Percentiles rank a stretch among this genome's conserved stretches.
Conservation (phyloP, 202 grass and related monocot species). For the Alloteropsis angusta region DNA sequence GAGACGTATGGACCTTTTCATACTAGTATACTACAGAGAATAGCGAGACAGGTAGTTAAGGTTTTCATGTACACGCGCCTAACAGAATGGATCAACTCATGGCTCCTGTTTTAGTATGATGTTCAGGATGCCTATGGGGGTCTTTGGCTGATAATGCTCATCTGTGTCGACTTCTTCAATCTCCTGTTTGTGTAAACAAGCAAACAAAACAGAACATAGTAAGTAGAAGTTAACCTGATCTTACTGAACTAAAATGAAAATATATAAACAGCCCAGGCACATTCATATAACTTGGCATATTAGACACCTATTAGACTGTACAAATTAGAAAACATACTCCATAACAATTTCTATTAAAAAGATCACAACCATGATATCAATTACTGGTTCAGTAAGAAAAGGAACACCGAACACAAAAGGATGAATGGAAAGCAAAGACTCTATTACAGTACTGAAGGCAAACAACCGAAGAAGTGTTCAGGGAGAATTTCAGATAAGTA, state of each 20-base stretch:
- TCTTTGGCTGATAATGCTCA: slow-evolving; percentile 84
- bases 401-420: neutral
- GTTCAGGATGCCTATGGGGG: slow-evolving; percentile 60
- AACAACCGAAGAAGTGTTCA: neutral
- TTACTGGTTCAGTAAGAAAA: neutral
- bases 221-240: neutral
- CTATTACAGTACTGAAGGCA: neutral
- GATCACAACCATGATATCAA: neutral
- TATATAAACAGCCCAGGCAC: neutral
- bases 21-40: neutral
- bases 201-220: too few relatives aligned
- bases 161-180: slow-evolving; percentile 98
- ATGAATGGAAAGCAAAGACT: neutral
- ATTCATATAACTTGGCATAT: slow-evolving; percentile 6
- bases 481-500: slow-evolving; percentile 25
- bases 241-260: neutral
- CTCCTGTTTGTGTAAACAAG: slow-evolving; percentile 48
- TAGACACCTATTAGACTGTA: neutral
- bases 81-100: slow-evolving; percentile 35
- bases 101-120: slow-evolving; percentile 60
- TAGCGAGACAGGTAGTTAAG: neutral
- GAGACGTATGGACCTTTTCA: slow-evolving; percentile 1
- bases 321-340: neutral
- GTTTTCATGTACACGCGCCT: neutral
- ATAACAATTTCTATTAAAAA: neutral